These are phyloP conservation scores for Dendrothele bispora DNA, from an alignment of 768 basidiomycete genomes.

Conservation along the genomic window DNA sequence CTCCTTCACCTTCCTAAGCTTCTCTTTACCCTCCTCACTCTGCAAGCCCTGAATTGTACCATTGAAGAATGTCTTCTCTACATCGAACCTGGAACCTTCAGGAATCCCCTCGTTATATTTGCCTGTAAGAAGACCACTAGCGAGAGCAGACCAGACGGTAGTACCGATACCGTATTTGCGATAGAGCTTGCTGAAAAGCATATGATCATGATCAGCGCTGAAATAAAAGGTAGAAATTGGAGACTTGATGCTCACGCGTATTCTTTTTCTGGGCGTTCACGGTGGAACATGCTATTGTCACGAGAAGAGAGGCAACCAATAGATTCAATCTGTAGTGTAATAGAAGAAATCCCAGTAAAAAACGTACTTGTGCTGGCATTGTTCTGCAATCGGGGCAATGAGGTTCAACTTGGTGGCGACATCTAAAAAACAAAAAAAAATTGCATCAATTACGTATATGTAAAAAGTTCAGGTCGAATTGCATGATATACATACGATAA, in stretches of 20 bases:
- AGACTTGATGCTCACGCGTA: constrained; percentile 45
- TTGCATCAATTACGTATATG: neutral
- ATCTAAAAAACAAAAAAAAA: constrained; percentile 33
- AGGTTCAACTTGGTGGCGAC: constrained; percentile 67
- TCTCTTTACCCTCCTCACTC: constrained; percentile 55
- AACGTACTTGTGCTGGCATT: constrained; percentile 67
- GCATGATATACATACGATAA: constrained; percentile 40
- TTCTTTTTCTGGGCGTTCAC: constrained; percentile 78
- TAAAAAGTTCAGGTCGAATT: neutral
- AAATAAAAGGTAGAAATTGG: neutral
- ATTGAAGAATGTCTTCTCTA: constrained; percentile 54
- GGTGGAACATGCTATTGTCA: constrained; percentile 63
- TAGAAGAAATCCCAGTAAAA: neutral
- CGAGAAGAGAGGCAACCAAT: constrained; percentile 3
- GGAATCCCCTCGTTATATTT: constrained; percentile 84
- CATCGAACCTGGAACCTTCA: constrained; percentile 65
- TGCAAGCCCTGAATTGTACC: constrained; percentile 53
- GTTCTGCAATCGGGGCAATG: constrained; percentile 71
- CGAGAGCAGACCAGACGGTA: constrained; percentile 74
- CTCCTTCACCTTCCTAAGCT: constrained; percentile 68
- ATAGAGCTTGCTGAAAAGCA: constrained; percentile 46
- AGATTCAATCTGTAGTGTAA: neutral
- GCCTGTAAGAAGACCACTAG: constrained; percentile 72
- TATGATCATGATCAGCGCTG: neutral
- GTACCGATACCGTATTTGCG: constrained; percentile 65